These are phyloP conservation scores for Candida gigantensis DNA, from an alignment of 1,139 yeast species.

Conservation along the genomic window DNA sequence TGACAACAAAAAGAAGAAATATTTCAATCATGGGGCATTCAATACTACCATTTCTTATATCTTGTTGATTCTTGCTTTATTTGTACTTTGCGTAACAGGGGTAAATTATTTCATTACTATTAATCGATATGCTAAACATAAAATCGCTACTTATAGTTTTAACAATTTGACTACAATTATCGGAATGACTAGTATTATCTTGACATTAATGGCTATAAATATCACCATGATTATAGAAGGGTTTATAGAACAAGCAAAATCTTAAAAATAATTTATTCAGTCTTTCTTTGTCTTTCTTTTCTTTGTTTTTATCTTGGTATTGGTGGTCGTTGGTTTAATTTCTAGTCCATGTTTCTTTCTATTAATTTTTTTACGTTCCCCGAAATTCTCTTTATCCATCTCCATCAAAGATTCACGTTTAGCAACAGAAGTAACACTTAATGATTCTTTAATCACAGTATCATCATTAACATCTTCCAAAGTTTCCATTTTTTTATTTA, in stretches of 20 bases:
- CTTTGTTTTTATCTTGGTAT: too few relatives aligned
- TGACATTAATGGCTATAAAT: conserved; percentile 47
- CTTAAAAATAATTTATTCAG: not conserved
- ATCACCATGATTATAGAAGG: conserved; percentile 43
- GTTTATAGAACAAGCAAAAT: conserved; percentile 17
- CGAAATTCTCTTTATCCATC: conserved; percentile 89
- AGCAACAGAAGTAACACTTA: conserved; percentile 73
- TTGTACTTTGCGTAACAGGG: conserved; percentile 42
- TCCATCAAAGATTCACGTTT: conserved; percentile 89
- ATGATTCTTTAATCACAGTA: conserved; percentile 67
- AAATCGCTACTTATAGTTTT: conserved; percentile 41
- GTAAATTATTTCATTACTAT: conserved; percentile 50
- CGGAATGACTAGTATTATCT: conserved; percentile 36
- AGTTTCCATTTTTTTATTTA: conserved; percentile 73
- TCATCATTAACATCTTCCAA: conserved; percentile 74
- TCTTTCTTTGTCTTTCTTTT: conserved; percentile 8
- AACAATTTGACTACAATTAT: conserved; percentile 40
- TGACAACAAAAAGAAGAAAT: conserved; percentile 11
- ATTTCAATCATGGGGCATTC: conserved; percentile 20
- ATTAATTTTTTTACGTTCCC: conserved; percentile 65
- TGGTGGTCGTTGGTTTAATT: conserved; percentile 9
- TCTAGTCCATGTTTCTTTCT: conserved; percentile 41
- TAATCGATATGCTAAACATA: conserved; percentile 44
- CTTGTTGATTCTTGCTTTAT: conserved; percentile 41
- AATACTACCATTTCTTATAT: conserved; percentile 39